Evolutionary conservation across 2,329 filamentous ascomycete genomes (phyloP), one percentile per base, ranked within the genome.

Genomic region (Phialocephala sp.): DNA sequence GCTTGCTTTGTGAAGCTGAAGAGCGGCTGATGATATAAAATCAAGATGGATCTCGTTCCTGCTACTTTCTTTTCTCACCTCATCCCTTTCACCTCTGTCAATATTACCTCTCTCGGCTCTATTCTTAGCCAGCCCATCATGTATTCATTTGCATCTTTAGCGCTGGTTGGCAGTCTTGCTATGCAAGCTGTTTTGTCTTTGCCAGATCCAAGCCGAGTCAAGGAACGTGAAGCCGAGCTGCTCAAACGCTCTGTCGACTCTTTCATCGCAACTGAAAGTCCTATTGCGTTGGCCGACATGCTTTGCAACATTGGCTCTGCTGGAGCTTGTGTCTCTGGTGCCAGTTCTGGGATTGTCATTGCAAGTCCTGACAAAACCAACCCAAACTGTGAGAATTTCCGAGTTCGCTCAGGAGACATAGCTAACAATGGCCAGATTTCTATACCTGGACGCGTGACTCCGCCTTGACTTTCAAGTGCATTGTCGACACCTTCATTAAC

Each of bases 371-470:
- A 82, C 67, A 84, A 78, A 41, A 69, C 70, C 18, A 78, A 84
- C 59, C 87, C 87, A 5, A 80, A 87, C 71, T 89, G 86, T 88
- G 77, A 79, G 71, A 56, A 5, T 20, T 57, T 37, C 8, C 4
- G 24, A 4, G 15, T 57, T 11, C 6, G 9, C 14, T 64, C 15
- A 32, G 8, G 50, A 54, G 22, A 14, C 3, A 4, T 5, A 54
- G 27, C 63, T 71, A 56, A 71, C 54, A 14, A 20, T 27, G 11
- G 41, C n/a, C 60, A 92, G 90, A 94, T 77, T 93, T 85, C 74
- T 94, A 88, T 74, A 92, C 90, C 0, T 94, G 91, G 91, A 92
- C 89, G 1, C 82, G 91, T 73, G 91, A 94, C 76, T 85, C 89
- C 18, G 89, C 88, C 27, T 81, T 94, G 36, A 87, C 87, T 2